Percentiles rank a stretch among this genome's conserved stretches.
phyloP scores from a whole-genome alignment of 306 rosid species.

The Cyclanthera cordifolia region DNA sequence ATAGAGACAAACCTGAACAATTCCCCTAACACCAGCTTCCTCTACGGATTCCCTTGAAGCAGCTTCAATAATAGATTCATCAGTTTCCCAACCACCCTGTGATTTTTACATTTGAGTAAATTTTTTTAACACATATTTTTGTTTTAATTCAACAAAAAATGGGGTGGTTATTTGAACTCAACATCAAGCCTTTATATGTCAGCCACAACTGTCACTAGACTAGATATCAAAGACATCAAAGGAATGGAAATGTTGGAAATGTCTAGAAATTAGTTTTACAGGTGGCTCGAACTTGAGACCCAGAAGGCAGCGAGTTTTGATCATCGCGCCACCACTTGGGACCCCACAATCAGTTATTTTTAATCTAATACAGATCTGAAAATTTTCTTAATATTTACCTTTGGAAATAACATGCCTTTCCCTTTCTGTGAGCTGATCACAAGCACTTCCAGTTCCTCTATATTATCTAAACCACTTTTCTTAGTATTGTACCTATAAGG shows the following conservation, averaged over 20 bases:
- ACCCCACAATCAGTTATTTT: too few species aligned
- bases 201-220: too few species aligned
- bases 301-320: too few species aligned
- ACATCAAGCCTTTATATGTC: too few species aligned
- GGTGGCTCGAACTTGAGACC: too few species aligned
- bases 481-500: constrained; percentile 59
- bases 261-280: too few species aligned
- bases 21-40: constrained; percentile 87
- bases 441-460: constrained; percentile 58
- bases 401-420: constrained; percentile 75
- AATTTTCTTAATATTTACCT: constrained; percentile 37
- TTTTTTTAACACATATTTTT: neutral
- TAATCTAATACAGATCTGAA: neutral
- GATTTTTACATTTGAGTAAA: neutral
- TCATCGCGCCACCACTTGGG: too few species aligned
- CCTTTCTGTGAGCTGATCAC: constrained; percentile 86
- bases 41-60: constrained; percentile 77
- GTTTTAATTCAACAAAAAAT: too few species aligned
- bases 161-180: too few species aligned
- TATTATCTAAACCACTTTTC: constrained; percentile 21
- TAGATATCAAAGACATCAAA: too few species aligned
- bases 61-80: constrained; percentile 77
- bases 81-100: constrained; percentile 93
- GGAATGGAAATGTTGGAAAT: too few species aligned
- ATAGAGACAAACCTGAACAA: constrained; percentile 39